A percentile compares a stretch with the other conserved stretches of the same genome.
Conservation (phyloP, 306 rosid genomes). For the Heteromeles arbutifolia region DNA sequence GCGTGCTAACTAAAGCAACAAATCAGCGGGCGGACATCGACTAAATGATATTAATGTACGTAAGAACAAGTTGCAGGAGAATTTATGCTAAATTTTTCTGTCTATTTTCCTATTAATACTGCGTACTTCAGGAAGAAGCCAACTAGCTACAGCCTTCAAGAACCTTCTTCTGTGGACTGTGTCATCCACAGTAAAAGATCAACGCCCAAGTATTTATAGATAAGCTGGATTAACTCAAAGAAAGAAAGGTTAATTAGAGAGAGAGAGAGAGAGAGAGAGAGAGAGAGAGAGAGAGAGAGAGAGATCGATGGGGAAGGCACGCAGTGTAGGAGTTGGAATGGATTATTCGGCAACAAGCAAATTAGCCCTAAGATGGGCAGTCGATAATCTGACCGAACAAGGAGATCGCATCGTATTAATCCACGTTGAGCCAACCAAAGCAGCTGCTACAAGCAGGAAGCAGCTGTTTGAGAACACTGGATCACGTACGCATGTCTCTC, state of each 20-base stretch:
- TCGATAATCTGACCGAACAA: conserved; percentile 40
- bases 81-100: neutral
- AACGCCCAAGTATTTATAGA: neutral
- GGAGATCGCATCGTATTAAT: conserved; percentile 54
- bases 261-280: neutral
- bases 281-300: neutral
- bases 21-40: neutral
- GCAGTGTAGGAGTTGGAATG: conserved; percentile 58
- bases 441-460: conserved; percentile 41
- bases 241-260: neutral
- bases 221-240: neutral
- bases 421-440: conserved; percentile 52
- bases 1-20: neutral
- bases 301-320: conserved; percentile 31
- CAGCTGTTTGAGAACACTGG: conserved; percentile 58
- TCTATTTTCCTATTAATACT: neutral
- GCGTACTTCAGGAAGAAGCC: neutral
- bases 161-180: neutral
- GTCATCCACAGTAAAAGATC: neutral
- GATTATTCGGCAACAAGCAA: conserved; percentile 69
- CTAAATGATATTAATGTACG: neutral
- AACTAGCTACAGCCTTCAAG: conserved; percentile 10
- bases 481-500: conserved; percentile 34
- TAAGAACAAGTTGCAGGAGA: neutral
- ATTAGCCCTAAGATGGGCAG: conserved; percentile 63